phyloP scores from a whole-genome alignment of 352 stramenopile genomes.

The Pythium sp. region DNA sequence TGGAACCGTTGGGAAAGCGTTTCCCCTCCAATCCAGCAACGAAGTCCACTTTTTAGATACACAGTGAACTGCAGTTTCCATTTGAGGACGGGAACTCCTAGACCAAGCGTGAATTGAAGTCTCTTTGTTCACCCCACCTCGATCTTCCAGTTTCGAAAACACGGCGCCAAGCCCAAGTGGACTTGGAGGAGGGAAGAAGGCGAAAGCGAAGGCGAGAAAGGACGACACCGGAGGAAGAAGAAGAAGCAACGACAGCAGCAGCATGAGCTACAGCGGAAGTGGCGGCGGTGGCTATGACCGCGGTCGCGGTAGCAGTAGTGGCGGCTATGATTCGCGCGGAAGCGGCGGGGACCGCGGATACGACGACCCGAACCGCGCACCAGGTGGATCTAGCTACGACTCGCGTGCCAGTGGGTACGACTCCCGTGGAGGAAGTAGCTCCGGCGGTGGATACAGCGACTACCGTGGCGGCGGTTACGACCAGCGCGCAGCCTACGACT shows the following conservation, averaged over 20 bases:
- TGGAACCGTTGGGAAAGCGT: neutral
- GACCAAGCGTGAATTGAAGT: neutral
- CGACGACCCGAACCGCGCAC: neutral
- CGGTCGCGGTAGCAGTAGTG: neutral
- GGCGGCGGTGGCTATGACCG: neutral
- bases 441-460: neutral
- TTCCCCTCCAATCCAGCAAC: neutral
- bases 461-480: neutral
- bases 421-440: neutral
- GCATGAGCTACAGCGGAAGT: neutral
- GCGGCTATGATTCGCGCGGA: neutral
- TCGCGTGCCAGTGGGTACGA: neutral
- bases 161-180: neutral
- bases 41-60: neutral
- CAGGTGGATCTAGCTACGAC: neutral
- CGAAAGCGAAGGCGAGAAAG: neutral
- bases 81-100: neutral
- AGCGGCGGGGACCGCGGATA: neutral
- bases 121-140: neutral
- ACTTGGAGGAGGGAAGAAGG: neutral
- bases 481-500: neutral
- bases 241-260: neutral
- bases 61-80: neutral
- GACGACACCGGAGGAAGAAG: neutral
- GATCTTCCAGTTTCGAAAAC: conserved; percentile 2